These are phyloP conservation scores for Aphanocladium album DNA, from an alignment of 2,329 filamentous ascomycete species.

Conservation along the genomic window DNA sequence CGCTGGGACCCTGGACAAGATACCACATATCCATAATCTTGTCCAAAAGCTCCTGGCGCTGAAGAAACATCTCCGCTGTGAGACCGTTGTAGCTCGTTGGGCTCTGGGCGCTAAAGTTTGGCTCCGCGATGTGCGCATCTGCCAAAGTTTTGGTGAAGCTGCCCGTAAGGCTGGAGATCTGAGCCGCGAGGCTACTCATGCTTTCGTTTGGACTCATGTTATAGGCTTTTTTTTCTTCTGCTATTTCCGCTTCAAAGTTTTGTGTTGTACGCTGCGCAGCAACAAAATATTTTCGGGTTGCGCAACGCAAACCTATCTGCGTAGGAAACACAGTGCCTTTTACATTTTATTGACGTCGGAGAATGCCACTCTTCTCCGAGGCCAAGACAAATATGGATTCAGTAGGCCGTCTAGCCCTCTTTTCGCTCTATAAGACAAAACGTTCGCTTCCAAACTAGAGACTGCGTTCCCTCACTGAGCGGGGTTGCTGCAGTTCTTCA, in stretches of 20 bases:
- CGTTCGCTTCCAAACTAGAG: background rate
- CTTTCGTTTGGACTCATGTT: slow-evolving; percentile 30
- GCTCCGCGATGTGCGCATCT: slow-evolving; percentile 37
- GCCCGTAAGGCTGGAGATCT: slow-evolving; percentile 39
- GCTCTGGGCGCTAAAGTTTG: slow-evolving; percentile 40
- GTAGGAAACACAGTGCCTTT: background rate
- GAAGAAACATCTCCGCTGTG: slow-evolving; percentile 37
- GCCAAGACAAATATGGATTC: background rate
- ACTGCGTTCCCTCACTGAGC: background rate
- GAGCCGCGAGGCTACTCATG: slow-evolving; percentile 38
- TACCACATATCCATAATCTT: slow-evolving; percentile 41
- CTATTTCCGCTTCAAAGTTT: background rate
- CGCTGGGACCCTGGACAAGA: slow-evolving; percentile 43
- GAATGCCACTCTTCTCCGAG: background rate
- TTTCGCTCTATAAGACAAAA: background rate
- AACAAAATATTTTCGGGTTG: background rate
- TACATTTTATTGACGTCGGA: background rate
- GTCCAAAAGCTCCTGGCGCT: slow-evolving; percentile 40
- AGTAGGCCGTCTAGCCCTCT: background rate
- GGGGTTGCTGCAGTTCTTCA: background rate
- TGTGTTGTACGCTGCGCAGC: slow-evolving; percentile 4
- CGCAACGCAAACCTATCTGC: too few relatives aligned
- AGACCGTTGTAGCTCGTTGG: slow-evolving; percentile 37
- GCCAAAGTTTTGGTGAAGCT: slow-evolving; percentile 35
- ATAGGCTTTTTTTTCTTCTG: background rate